phyloP scores from a whole-genome alignment of 768 basidiomycete genomes.

The Coprinopsis cinerea region DNA sequence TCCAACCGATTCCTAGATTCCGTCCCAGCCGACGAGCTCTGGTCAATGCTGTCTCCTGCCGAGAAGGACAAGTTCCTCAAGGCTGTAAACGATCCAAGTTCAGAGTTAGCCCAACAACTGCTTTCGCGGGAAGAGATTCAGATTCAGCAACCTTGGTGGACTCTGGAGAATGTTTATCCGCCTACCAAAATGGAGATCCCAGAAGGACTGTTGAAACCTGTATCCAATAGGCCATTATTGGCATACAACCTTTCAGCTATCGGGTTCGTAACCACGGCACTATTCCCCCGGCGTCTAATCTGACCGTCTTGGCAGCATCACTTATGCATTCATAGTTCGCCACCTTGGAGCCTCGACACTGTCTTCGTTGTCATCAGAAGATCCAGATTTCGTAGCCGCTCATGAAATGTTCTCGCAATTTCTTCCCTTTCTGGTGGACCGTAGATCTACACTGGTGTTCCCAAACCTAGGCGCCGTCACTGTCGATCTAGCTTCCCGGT shows the following conservation, averaged over 20 bases:
- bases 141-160: conserved; percentile 73
- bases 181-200: conserved; percentile 46
- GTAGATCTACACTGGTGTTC: conserved; percentile 50
- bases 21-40: conserved; percentile 50
- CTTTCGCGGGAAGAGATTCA: conserved; percentile 52
- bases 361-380: conserved; percentile 30
- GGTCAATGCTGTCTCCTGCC: conserved; percentile 52
- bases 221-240: conserved; percentile 35
- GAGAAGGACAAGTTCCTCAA: conserved; percentile 58
- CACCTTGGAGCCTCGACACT: conserved; percentile 57
- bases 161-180: conserved; percentile 11
- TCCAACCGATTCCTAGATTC: conserved; percentile 35
- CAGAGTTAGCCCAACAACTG: conserved; percentile 54
- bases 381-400: conserved; percentile 42
- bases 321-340: conserved; percentile 64
- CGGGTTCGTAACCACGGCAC: conserved; percentile 42
- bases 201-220: conserved; percentile 33
- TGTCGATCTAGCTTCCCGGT: conserved; percentile 63
- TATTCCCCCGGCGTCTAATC: not conserved
- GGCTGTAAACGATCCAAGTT: conserved; percentile 55
- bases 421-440: conserved; percentile 61
- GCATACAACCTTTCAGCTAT: conserved; percentile 67
- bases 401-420: conserved; percentile 42
- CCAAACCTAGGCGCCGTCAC: conserved; percentile 43
- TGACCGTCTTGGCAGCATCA: conserved; percentile 37